Percentiles rank a stretch among this genome's conserved stretches.
These are phyloP conservation scores for Candida pseudoglaebosa DNA, from an alignment of 805 yeast genomes.

Conservation along the genomic window DNA sequence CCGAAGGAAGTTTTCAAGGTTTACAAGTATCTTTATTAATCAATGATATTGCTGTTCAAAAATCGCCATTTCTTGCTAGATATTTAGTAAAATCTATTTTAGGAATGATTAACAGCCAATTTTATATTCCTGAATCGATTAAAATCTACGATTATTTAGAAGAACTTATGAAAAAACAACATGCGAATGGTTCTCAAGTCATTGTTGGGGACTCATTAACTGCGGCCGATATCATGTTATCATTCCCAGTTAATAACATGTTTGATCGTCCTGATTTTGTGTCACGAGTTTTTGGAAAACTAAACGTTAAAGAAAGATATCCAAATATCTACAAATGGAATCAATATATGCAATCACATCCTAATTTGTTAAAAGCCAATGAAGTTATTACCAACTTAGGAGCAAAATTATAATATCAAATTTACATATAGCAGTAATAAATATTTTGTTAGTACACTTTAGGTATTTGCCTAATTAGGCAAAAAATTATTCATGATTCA, in stretches of 20 bases:
- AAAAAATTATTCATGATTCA: background rate
- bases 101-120: conserved; percentile 19
- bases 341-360: conserved; percentile 11
- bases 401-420: background rate
- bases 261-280: conserved; percentile 24
- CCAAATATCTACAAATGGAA: conserved; percentile 25
- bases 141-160: conserved; percentile 29
- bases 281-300: conserved; percentile 10
- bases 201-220: conserved; percentile 34
- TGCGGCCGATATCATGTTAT: conserved; percentile 35
- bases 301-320: conserved; percentile 10
- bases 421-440: background rate
- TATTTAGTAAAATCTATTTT: conserved; percentile 20
- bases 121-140: conserved; percentile 21
- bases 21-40: conserved; percentile 34
- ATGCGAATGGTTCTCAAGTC: conserved; percentile 22
- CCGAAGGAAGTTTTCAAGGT: conserved; percentile 63
- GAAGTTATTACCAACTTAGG: conserved; percentile 7
- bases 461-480: conserved; percentile 3
- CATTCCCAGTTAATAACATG: conserved; percentile 31
- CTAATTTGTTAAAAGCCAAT: conserved; percentile 14
- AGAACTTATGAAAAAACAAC: conserved; percentile 20
- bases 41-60: conserved; percentile 18
- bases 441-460: background rate
- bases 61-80: conserved; percentile 25